Evolutionary conservation across 306 rosid genomes (phyloP).

Genomic region (Ceratonia siliqua): DNA sequence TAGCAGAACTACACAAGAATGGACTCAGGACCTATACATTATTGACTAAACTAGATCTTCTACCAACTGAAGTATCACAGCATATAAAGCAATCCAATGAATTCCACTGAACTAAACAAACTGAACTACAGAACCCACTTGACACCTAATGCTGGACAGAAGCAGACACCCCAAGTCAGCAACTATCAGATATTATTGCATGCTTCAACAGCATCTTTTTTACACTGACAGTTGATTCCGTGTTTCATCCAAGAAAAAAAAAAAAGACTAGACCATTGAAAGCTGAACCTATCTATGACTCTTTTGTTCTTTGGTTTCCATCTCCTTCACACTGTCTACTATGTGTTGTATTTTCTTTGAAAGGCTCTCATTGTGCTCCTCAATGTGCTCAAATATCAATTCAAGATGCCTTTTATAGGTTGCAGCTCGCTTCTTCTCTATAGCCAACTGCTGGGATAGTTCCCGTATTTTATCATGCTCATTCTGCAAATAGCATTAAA

Average conservation of each 20-base stretch:
- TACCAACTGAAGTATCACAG: conserved; percentile 22
- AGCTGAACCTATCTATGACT: conserved; percentile 48
- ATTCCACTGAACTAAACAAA: conserved; percentile 44
- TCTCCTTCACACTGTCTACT: conserved; percentile 77
- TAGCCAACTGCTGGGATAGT: conserved; percentile 77
- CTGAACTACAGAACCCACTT: conserved; percentile 39
- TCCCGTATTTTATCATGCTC: conserved; percentile 87
- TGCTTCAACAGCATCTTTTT: conserved; percentile 26
- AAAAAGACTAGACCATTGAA: conserved; percentile 25
- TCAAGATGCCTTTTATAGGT: conserved; percentile 90
- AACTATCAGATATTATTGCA: conserved; percentile 27
- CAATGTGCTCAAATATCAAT: conserved; percentile 79
- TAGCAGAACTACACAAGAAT: conserved; percentile 36
- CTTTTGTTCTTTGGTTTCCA: conserved; percentile 66
- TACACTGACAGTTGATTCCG: conserved; percentile 18
- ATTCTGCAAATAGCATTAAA: conserved; percentile 47
- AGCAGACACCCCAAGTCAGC: conserved; percentile 33
- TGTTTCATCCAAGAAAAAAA: conserved; percentile 14
- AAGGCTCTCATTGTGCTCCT: conserved; percentile 76
- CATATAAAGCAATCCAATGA: conserved; percentile 34
- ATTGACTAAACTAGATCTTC: conserved; percentile 37
- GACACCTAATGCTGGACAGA: conserved; percentile 38
- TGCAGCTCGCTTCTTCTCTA: conserved; percentile 82
- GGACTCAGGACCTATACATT: conserved; percentile 42
- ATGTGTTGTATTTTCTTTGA: conserved; percentile 82